Evolutionary conservation across 148 eudicot species (phyloP).

Genomic region (Persicaria maculosa): DNA sequence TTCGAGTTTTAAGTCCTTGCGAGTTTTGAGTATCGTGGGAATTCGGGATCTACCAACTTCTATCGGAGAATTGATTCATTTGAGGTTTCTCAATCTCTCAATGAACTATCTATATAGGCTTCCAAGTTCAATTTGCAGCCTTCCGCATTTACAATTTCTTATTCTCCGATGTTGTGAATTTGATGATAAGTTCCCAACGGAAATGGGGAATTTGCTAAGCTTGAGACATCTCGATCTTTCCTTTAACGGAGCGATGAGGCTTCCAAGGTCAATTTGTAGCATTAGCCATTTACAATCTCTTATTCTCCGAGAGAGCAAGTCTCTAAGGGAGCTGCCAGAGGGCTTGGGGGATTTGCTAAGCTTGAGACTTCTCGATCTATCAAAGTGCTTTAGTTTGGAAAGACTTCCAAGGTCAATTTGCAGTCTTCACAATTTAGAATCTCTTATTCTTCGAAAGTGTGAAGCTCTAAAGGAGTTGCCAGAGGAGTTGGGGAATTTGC

Average conservation of each 20-base stretch:
- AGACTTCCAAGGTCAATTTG: no score
- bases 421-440: no score
- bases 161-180: constrained; percentile 10
- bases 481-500: neutral
- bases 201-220: constrained; percentile 15
- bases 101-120: no score
- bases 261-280: neutral
- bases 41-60: no score
- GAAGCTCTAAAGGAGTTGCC: no score
- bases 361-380: constrained; percentile 13
- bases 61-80: no score
- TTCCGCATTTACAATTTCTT: neutral
- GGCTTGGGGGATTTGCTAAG: neutral
- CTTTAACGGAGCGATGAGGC: neutral
- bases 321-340: neutral
- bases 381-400: no score
- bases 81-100: no score
- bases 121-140: no score
- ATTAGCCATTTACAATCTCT: constrained; percentile 18
- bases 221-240: constrained; percentile 23
- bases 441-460: no score
- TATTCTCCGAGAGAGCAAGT: neutral
- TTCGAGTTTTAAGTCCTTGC: constrained; percentile 2
- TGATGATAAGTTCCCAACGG: neutral
- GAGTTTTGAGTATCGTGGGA: constrained; percentile 14